Conservation (phyloP, 306 rosid species). For the Lathyrus aphaca region DNA sequence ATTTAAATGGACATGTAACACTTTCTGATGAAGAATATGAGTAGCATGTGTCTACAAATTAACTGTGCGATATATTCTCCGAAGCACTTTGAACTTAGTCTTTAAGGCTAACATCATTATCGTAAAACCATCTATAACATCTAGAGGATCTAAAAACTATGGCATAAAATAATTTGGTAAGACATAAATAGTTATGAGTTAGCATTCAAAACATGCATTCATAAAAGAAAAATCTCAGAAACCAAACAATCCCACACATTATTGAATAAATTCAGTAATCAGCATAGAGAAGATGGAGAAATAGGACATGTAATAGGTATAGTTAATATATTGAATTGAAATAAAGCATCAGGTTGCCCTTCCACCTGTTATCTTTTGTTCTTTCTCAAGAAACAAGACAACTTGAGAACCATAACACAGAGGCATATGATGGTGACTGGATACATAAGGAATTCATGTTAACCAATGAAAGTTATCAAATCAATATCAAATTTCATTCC, state of each 20-base stretch:
- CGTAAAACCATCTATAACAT: conserved; percentile 6
- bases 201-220: conserved; percentile 22
- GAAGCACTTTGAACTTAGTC: neutral
- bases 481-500: conserved; percentile 62
- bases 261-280: conserved; percentile 33
- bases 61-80: neutral
- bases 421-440: conserved; percentile 56
- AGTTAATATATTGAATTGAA: conserved; percentile 35
- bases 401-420: conserved; percentile 67
- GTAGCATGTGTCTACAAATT: neutral
- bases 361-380: conserved; percentile 46
- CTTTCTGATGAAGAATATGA: conserved; percentile 12
- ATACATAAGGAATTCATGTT: conserved; percentile 62
- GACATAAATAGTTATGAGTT: conserved; percentile 9
- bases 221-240: conserved; percentile 16
- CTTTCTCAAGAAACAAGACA: conserved; percentile 48
- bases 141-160: neutral
- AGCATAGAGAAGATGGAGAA: conserved; percentile 31
- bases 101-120: conserved; percentile 2
- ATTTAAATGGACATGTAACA: too few relatives aligned
- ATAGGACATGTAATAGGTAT: conserved; percentile 26
- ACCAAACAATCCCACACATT: conserved; percentile 8
- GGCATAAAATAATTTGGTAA: neutral
- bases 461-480: conserved; percentile 52
- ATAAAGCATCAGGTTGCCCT: conserved; percentile 40